Conservation (phyloP, 1,284 basidiomycete genomes). For the Malassezia furfur region DNA sequence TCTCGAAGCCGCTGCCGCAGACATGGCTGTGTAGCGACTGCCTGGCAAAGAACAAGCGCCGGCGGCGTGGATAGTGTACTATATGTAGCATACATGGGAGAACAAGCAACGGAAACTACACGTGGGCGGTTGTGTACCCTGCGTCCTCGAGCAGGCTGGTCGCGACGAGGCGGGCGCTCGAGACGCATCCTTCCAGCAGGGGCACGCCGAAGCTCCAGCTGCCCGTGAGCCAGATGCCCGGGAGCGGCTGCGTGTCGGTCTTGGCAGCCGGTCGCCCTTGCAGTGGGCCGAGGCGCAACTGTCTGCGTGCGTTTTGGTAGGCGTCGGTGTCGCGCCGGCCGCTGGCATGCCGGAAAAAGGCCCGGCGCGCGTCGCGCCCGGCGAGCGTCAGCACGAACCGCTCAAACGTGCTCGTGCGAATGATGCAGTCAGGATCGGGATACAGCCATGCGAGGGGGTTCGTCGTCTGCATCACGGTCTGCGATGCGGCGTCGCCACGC, state of each 20-base stretch:
- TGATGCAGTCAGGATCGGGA: slow-evolving; percentile 15
- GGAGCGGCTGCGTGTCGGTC: not conserved
- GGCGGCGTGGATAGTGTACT: slow-evolving; percentile 7
- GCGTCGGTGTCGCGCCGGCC: not conserved
- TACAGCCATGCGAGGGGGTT: slow-evolving; percentile 26
- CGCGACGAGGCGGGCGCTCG: slow-evolving; percentile 19
- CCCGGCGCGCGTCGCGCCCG: slow-evolving; percentile 7
- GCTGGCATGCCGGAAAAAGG: slow-evolving; percentile 15
- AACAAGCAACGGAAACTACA: not conserved
- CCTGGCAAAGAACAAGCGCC: slow-evolving; percentile 14
- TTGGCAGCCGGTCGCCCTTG: slow-evolving; percentile 3
- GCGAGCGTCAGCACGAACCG: slow-evolving; percentile 25
- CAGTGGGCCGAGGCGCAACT: slow-evolving; percentile 2
- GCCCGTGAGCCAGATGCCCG: slow-evolving; percentile 23
- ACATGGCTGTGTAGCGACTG: slow-evolving; percentile 31
- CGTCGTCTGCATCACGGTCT: slow-evolving; percentile 36
- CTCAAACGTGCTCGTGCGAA: slow-evolving; percentile 27
- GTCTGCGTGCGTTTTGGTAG: not conserved
- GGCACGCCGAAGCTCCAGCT: slow-evolving; percentile 29
- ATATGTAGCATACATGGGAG: slow-evolving; percentile 4
- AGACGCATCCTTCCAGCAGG: slow-evolving; percentile 25
- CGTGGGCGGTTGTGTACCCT: slow-evolving; percentile 1
- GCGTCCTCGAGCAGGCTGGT: slow-evolving; percentile 5
- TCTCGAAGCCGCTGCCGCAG: slow-evolving; percentile 42
- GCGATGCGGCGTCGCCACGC: not conserved